Evolutionary conservation across 1,139 yeast species (phyloP), one percentile per base, ranked within the genome.

Genomic region (Lizanozyma gosingica): DNA sequence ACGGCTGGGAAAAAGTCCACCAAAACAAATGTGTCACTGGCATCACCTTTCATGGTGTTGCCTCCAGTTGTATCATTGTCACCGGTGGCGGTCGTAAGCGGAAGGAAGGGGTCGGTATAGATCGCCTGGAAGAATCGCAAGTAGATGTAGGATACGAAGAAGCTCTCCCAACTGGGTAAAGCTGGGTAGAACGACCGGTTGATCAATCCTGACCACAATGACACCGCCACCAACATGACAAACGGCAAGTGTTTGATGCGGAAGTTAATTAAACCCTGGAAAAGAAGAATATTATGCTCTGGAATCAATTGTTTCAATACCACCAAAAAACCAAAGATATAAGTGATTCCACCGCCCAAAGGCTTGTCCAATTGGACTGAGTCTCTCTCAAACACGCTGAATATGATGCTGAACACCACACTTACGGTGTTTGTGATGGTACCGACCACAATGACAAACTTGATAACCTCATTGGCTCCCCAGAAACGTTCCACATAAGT

Each of bases 241-340:
- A 85, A 76, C 11, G 94, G 94, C 36, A 86, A 57, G 46, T 85
- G 83, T 59, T 86, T 81, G 41, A 80, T 78, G 48, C 95, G 73
- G 46, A 83, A 71, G 50, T 81, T 78, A 43, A 83, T 59, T 17
- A 72, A 56, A 0, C 87, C 81, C 42, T 77, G 71, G 54, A 83
- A 78, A 35, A 88, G 62, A 18, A 77, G 76, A 41, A 87, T 73
- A 41, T 86, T 80, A 54, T 87, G 94, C 56, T 90, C 97, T 4
- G 97, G 97, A 29, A 85, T 78, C 50, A 86, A 67, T 59, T 90
- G 97, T 59, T 87, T 88, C 56, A 87, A 77, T 6, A 88, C 94
- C 33, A 90, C 95, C 43, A 88, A 63, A 50, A 85, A 83, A 2
- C 87, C 92, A 54, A 85, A 67, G 46, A 83, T 70, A 44, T 86